These are phyloP conservation scores for Antitrichia curtipendula DNA, from an alignment of 225 moss, liverwort and hornwort genomes.

Conservation along the genomic window DNA sequence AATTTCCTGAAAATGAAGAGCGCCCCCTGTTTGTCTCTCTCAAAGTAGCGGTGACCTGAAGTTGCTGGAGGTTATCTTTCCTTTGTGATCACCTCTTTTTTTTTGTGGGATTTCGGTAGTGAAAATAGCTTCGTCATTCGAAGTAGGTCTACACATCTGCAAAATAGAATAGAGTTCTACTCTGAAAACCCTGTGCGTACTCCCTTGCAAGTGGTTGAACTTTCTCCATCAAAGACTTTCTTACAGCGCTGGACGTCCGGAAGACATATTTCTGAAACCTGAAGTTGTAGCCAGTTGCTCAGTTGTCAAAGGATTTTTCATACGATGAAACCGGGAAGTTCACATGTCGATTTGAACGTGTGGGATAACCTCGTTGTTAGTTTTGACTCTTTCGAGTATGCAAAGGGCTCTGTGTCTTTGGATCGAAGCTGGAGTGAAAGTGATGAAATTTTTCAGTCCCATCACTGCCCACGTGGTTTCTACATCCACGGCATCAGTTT, in stretches of 20 bases:
- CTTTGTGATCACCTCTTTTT: background rate
- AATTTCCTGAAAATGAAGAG: background rate
- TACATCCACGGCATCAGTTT: background rate
- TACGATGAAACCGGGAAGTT: background rate
- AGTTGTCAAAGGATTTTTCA: background rate
- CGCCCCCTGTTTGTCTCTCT: background rate
- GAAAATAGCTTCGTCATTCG: background rate
- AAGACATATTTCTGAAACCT: background rate
- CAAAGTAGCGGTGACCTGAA: background rate
- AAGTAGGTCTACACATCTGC: background rate
- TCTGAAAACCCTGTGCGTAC: background rate
- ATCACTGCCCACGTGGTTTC: background rate
- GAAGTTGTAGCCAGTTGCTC: background rate
- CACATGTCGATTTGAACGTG: background rate
- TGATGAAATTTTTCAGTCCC: background rate
- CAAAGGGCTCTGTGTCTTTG: background rate
- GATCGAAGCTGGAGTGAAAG: background rate
- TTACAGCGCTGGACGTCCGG: background rate
- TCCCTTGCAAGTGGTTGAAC: too few relatives aligned
- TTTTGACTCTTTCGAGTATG: background rate
- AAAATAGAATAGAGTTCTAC: background rate
- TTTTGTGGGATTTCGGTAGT: background rate
- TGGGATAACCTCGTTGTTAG: background rate
- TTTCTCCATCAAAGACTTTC: background rate
- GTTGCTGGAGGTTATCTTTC: background rate